Evolutionary conservation across 2,329 filamentous ascomycete genomes (phyloP), one percentile per base, ranked within the genome.

Genomic region (Xylaria sp.): DNA sequence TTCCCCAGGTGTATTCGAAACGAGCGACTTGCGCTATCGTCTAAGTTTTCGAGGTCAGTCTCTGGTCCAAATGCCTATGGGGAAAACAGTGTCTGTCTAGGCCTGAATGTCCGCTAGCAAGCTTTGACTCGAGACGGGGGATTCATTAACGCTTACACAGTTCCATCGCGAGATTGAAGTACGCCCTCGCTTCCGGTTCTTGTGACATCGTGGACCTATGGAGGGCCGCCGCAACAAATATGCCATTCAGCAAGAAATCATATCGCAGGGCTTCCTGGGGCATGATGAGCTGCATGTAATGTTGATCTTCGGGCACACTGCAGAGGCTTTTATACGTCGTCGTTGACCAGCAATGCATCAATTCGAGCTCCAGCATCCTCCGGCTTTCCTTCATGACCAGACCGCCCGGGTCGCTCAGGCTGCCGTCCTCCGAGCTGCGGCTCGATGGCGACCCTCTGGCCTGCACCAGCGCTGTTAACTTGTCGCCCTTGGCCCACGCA

Each of bases 301-400:
- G 70, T 18, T 71, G 64, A 55, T 82, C 80, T 18, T 80, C 77
- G 0, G 80, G 79, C 7, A 85, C 79, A 46, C 80, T 82, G 25
- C 73, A 78, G 44, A 82, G 73, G 48, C 76, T 77, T 20, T 78
- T 78, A 71, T 81, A 86, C 0, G 84, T 86, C 20, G 79, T 80
- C 0, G 82, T 85, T 1, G 84, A 81, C 80, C 83, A 87, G 34
- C 82, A 82, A 70, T 87, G 84, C 83, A 87, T 85, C 54, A 87
- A 74, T 67, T 86, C 84, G 9, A 87, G 78, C 66, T 86, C 84
- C 28, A 83, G 74, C 18, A 78, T 71, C 34, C 78, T 74, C 0
- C 73, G 74, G 9, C 69, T 68, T 57, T 72, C 72, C 39, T 59
- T 65, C 57, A 67, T n/a, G 10, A 64, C 69, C 23, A 69, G 59